Evolutionary conservation across 148 eudicot genomes (phyloP).

Genomic region (Talinum fruticosum): DNA sequence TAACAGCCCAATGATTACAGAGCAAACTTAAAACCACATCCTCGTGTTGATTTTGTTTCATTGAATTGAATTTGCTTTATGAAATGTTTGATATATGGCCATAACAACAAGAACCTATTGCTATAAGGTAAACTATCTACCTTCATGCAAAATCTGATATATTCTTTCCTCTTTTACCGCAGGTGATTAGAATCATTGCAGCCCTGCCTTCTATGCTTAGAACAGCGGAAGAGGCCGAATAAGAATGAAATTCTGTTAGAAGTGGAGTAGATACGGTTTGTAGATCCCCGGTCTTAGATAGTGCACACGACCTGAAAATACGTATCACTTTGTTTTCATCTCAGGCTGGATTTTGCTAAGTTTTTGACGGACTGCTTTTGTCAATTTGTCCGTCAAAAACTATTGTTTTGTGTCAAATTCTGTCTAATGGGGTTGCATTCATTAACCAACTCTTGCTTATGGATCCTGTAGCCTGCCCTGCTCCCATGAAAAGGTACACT

Average conservation of each 20-base stretch:
- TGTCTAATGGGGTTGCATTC: no score
- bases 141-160: neutral
- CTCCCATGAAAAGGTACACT: no score
- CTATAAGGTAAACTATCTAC: neutral
- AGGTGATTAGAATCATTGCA: conserved; percentile 61
- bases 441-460: no score
- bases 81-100: neutral
- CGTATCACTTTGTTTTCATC: neutral
- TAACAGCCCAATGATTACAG: neutral
- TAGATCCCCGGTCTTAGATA: neutral
- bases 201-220: conserved; percentile 54
- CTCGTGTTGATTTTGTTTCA: neutral
- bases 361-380: no score
- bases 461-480: no score
- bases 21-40: neutral
- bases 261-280: neutral
- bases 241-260: neutral
- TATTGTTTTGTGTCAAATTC: no score
- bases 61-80: neutral
- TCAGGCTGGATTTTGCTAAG: neutral
- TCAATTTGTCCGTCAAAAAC: no score
- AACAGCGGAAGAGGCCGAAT: conserved; percentile 28
- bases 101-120: neutral
- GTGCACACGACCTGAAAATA: neutral
- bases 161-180: conserved; percentile 5